Evolutionary conservation across 805 yeast species (phyloP), one percentile per base, ranked within the genome.

Genomic region (Pichia phayaonensis): DNA sequence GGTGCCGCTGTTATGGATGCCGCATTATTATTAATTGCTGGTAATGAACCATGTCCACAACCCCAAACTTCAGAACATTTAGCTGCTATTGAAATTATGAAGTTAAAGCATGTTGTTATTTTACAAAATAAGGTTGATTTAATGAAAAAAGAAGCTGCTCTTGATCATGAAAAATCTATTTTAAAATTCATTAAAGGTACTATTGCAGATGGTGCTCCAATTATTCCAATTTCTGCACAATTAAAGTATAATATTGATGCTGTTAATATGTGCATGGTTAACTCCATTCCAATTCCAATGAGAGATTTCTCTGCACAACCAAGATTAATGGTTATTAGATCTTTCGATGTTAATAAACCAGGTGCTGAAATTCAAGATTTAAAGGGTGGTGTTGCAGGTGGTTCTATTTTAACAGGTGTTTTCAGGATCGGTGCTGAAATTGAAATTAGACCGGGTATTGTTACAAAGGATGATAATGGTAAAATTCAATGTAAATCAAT

Each of bases 1-100:
- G 99, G 99, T 68, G 99, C 99, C 38, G 99, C 99, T 18, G 99
- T 94, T 58, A 94, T 94, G 99, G 99, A 94, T 72, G 99, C 99
- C 51, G 99, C 99, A 2, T 76, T 94, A 55, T 76, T 94, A 65
- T 79, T 94, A 58, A 84, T 94, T 67, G 99, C 99, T 27, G 99
- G 98, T 72, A 94, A 94, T 69, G 99, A 94, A 78, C 82, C 96
- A 50, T 94, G 99, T 77, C 99, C 99, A 54, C 99, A 94, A 76
- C 99, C 99, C 42, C 99, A 94, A 76, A 94, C 99, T 18, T 86
- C 96, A 15, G 99, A 94, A 75, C 99, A 94, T 77, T 80, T 94
- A 73, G 99, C 99, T 47, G 99, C 99, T 56, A 94, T 94, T 64
- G 99, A 94, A 76, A 94, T 95, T 70, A 94, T 94, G 99, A 92